A percentile compares a stretch with the other conserved stretches of the same genome.
phyloP scores from a whole-genome alignment of 441 rosid species.

The Euphorbia schlechtendalii region DNA sequence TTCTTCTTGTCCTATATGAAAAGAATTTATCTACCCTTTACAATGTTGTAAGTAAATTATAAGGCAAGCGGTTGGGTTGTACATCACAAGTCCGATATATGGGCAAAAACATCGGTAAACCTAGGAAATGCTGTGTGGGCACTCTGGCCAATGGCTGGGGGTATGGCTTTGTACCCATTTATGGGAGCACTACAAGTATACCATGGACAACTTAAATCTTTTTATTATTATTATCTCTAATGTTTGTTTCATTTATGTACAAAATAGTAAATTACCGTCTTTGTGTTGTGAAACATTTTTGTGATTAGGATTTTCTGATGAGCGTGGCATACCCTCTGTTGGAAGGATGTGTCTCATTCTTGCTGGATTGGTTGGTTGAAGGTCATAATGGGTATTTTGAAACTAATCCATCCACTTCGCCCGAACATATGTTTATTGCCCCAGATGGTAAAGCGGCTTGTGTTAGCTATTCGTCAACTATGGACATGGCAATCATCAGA shows the following conservation, averaged over 20 bases:
- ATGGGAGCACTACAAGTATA: too few species aligned
- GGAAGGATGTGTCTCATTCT: constrained; percentile 74
- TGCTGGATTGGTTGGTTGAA: constrained; percentile 90
- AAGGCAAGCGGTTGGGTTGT: constrained; percentile 55
- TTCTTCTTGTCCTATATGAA: background rate
- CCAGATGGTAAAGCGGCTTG: too few species aligned
- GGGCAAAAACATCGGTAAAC: constrained; percentile 70
- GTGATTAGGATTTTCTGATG: constrained; percentile 59
- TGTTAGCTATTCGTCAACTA: too few species aligned
- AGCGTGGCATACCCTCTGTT: constrained; percentile 70
- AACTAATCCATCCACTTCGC: constrained; percentile 96
- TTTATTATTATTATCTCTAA: constrained; percentile 38
- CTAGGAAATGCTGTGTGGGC: too few species aligned
- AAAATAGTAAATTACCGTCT: background rate
- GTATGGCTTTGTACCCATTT: too few species aligned
- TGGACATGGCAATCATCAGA: too few species aligned
- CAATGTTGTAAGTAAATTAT: constrained; percentile 48
- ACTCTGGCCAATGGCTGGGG: too few species aligned
- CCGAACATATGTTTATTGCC: constrained; percentile 96
- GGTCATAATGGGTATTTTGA: constrained; percentile 65
- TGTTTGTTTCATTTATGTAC: constrained; percentile 68
- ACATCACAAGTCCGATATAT: constrained; percentile 57
- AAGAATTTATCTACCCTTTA: background rate
- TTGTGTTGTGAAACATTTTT: constrained; percentile 7
- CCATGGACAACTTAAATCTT: too few species aligned